Conservation (phyloP, 768 basidiomycete species). For the Flagelloscypha sp. region DNA sequence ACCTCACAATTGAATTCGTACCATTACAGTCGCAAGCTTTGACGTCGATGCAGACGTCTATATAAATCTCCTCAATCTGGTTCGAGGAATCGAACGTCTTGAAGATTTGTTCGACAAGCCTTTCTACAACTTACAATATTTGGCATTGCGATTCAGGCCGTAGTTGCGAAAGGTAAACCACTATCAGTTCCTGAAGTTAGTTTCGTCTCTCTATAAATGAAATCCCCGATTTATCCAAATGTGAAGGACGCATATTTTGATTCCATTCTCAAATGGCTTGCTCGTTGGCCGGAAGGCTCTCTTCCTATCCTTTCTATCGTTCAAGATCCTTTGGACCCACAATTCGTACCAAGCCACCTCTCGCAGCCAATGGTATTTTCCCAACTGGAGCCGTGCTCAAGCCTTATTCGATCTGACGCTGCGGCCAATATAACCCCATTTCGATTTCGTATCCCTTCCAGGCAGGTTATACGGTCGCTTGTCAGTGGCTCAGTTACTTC, state of each 20-base stretch:
- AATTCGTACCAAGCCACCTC: slow-evolving; percentile 31
- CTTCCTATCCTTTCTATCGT: slow-evolving; percentile 50
- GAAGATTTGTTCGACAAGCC: slow-evolving; percentile 56
- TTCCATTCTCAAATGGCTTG: slow-evolving; percentile 51
- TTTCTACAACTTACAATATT: slow-evolving; percentile 33
- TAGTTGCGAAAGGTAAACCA: slow-evolving; percentile 81
- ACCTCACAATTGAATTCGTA: too few species aligned
- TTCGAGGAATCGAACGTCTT: slow-evolving; percentile 64
- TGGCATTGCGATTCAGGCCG: slow-evolving; percentile 73
- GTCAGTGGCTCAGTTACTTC: not conserved
- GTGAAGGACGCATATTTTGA: slow-evolving; percentile 78
- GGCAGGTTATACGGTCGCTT: slow-evolving; percentile 40
- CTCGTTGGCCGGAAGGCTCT: slow-evolving; percentile 46
- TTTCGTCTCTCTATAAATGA: slow-evolving; percentile 2
- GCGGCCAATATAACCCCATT: slow-evolving; percentile 42
- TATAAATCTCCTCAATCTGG: slow-evolving; percentile 53
- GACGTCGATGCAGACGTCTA: slow-evolving; percentile 66
- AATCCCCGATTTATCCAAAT: not conserved
- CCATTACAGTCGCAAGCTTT: slow-evolving; percentile 59
- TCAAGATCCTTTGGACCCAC: slow-evolving; percentile 51
- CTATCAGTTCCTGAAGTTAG: slow-evolving; percentile 71
- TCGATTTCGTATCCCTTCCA: slow-evolving; percentile 63
- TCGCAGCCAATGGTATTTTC: slow-evolving; percentile 90
- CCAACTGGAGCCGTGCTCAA: slow-evolving; percentile 45
- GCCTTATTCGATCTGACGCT: slow-evolving; percentile 40